These are phyloP conservation scores for Tephrocybe sp. DNA, from an alignment of 768 basidiomycete species.

Conservation along the genomic window DNA sequence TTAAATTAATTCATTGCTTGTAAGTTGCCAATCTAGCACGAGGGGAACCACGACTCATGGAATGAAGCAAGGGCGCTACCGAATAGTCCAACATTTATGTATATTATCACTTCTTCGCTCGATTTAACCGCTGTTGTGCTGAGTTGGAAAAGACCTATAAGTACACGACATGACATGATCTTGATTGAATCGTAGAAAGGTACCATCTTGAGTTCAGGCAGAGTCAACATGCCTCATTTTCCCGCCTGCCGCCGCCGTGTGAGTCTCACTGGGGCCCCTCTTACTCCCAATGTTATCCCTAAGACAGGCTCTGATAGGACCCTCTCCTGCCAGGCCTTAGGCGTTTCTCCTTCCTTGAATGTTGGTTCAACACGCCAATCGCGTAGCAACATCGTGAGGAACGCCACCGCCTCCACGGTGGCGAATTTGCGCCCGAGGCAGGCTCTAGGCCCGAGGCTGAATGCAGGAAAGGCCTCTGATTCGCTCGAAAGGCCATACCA, in stretches of 20 bases:
- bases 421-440: conserved; percentile 62
- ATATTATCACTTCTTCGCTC: too few species aligned
- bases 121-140: too few species aligned
- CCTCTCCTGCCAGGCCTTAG: conserved; percentile 33
- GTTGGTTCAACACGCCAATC: conserved; percentile 52
- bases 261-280: conserved; percentile 30
- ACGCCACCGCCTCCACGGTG: conserved; percentile 48
- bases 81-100: too few species aligned
- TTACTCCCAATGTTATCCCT: conserved; percentile 31
- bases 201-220: too few species aligned
- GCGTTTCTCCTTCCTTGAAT: conserved; percentile 35
- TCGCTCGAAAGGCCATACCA: conserved; percentile 44
- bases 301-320: conserved; percentile 32
- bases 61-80: too few species aligned
- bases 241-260: conserved; percentile 11
- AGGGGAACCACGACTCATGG: too few species aligned
- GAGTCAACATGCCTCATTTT: neutral
- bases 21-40: too few species aligned
- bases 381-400: conserved; percentile 48
- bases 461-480: conserved; percentile 42
- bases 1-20: too few species aligned
- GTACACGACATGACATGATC: neutral
- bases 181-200: too few species aligned
- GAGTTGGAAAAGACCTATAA: too few species aligned
- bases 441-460: conserved; percentile 48